Base-by-base conservation (phyloP, 2,329 filamentous ascomycete genomes). In the Hymenoscyphus scutula region DNA sequence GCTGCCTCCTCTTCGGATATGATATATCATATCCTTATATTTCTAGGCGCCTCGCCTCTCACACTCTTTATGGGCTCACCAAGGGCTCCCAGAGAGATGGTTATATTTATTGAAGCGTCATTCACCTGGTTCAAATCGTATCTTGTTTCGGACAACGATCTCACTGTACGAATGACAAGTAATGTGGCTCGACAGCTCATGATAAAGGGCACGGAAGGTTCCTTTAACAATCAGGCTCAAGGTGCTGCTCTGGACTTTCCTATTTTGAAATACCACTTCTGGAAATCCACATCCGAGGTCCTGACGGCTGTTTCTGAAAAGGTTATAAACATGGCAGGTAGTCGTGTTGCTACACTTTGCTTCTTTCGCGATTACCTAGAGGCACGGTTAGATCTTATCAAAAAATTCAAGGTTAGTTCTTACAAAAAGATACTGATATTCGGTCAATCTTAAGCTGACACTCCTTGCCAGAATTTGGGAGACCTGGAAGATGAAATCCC, bases 301-400 rank as follows among this genome's bases (percentile, higher is more conserved):
- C 67, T 74, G 25, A 66, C 68, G 27, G 70, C 69, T 30, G 61
- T 73, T 13, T 67, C 68, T 41, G 68, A 74, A 30, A 72, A 71
- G 41, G 58, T 73, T 19, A 65, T 70, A n/a, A 69, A 53, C 25
- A 61, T 69, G 25, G 63, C 62, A 19, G 63, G 63, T 30, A 68
- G 72, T 54, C 67, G 69, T 23, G 72, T 70, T 41, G 59, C 63
- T 30, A 67, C 69, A 27, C 68, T 75, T 27, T 58, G 37, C 25
- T 74, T 74, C 57, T 80, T 88, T 51, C 79, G 82, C 68, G 79
- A 80, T 41, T 88, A 86, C 67, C 74, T 89, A 5, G 79, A 83
- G 68, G 81, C 84, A 45, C 79, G 84, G 23, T 71, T 86, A 11
- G 70, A 80, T 3, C 74, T 89, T 1, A 69, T 88, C 10, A 80